Conservation (phyloP, 2,329 filamentous ascomycete genomes). For the Penicillium expansum region DNA sequence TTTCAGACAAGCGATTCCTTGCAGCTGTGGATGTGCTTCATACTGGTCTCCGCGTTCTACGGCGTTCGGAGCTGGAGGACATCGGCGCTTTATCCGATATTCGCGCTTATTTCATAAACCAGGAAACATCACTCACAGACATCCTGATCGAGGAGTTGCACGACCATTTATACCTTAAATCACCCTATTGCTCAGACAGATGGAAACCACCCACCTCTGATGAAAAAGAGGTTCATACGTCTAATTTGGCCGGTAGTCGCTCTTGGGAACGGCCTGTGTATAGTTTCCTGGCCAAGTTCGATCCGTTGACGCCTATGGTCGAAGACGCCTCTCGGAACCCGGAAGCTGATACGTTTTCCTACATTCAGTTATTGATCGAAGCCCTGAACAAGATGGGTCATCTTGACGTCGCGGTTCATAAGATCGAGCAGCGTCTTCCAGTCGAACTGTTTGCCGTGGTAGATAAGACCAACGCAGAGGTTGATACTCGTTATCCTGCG, state of each 20-base stretch:
- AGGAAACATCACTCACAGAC: conserved; percentile 87
- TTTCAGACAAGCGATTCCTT: conserved; percentile 94
- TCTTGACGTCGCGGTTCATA: conserved; percentile 81
- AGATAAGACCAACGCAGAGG: conserved; percentile 90
- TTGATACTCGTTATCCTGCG: conserved; percentile 88
- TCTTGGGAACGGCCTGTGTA: conserved; percentile 56
- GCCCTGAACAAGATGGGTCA: conserved; percentile 84
- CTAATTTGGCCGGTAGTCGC: conserved; percentile 33
- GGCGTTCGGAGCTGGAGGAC: conserved; percentile 83
- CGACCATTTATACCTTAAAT: conserved; percentile 95
- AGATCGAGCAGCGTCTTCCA: conserved; percentile 85
- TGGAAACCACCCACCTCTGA: conserved; percentile 71
- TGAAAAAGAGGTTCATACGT: conserved; percentile 32
- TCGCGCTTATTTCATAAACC: conserved; percentile 83
- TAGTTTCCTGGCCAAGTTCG: conserved; percentile 56
- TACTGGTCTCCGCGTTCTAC: conserved; percentile 76
- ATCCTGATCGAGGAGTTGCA: conserved; percentile 97
- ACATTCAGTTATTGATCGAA: conserved; percentile 83
- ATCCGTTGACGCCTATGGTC: conserved; percentile 57
- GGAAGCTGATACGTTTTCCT: conserved; percentile 92
- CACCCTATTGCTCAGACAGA: conserved; percentile 91
- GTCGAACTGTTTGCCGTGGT: conserved; percentile 93
- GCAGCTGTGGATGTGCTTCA: conserved; percentile 90
- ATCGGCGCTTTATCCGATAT: conserved; percentile 87
- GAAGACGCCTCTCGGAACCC: conserved; percentile 93